phyloP scores from a whole-genome alignment of 2,329 filamentous ascomycete species.

The Monosporascus sp. region DNA sequence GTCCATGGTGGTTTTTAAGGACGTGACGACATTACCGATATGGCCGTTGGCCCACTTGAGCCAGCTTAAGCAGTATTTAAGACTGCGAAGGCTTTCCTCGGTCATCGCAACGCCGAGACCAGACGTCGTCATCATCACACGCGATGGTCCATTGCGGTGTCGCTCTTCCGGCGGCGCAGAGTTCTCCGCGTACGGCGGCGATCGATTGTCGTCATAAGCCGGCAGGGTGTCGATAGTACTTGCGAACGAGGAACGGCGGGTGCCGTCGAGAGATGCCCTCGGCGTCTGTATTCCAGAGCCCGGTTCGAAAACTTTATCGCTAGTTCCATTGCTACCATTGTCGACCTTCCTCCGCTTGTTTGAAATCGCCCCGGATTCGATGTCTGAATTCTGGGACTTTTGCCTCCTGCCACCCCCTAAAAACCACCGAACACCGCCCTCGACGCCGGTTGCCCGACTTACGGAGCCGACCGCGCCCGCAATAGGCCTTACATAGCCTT shows the following conservation, averaged over 20 bases:
- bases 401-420: conserved; percentile 56
- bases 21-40: conserved; percentile 68
- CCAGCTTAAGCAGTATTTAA: conserved; percentile 80
- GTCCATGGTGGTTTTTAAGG: conserved; percentile 69
- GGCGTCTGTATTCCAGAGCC: conserved; percentile 23
- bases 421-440: conserved; percentile 81
- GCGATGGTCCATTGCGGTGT: conserved; percentile 43
- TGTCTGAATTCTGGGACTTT: conserved; percentile 38
- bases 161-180: conserved; percentile 28
- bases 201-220: conserved; percentile 74
- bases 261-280: conserved; percentile 26
- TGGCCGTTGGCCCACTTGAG: conserved; percentile 77
- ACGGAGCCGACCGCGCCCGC: conserved; percentile 82
- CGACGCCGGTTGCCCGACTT: conserved; percentile 79
- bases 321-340: conserved; percentile 19
- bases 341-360: conserved; percentile 56
- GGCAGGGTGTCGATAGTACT: conserved; percentile 72
- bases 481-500: conserved; percentile 80
- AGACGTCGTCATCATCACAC: conserved; percentile 84
- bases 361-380: conserved; percentile 40
- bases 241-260: conserved; percentile 51
- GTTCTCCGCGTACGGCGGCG: conserved; percentile 67
- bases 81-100: conserved; percentile 74
- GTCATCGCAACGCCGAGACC: conserved; percentile 89
- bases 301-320: conserved; percentile 23